phyloP scores from a whole-genome alignment of 148 eudicot species.

The Cornus suecica region DNA sequence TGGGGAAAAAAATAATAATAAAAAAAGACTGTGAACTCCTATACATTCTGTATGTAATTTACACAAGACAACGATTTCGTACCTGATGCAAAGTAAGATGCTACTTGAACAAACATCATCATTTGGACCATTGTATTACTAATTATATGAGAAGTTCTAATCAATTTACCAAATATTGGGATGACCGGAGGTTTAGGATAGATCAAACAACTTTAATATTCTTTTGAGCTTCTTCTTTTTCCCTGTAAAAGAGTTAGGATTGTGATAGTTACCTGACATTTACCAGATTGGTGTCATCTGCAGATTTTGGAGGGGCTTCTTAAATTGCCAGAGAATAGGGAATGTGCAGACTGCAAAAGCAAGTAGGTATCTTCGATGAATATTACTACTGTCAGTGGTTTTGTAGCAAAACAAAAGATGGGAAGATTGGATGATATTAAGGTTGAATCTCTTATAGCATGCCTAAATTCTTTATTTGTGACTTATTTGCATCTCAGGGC shows the following conservation, averaged over 20 bases:
- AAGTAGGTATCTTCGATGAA: constrained; percentile 35
- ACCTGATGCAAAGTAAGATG: neutral
- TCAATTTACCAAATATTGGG: neutral
- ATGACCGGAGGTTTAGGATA: neutral
- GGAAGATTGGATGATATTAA: neutral
- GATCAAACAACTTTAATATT: neutral
- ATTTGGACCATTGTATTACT: neutral
- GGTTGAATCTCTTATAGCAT: constrained; percentile 4
- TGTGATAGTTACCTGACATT: neutral
- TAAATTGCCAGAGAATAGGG: constrained; percentile 67
- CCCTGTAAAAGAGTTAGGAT: neutral
- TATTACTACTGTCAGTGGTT: neutral
- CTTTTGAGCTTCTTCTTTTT: neutral
- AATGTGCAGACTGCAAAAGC: constrained; percentile 82
- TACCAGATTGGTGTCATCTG: constrained; percentile 5
- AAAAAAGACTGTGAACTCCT: too few relatives aligned
- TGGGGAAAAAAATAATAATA: too few relatives aligned
- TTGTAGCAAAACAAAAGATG: neutral
- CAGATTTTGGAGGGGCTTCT: constrained; percentile 77
- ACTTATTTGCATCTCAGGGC: constrained; percentile 36
- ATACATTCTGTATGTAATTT: too few relatives aligned
- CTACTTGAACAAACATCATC: neutral
- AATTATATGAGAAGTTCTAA: neutral
- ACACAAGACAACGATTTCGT: neutral
- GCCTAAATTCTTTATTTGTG: neutral